phyloP scores from a whole-genome alignment of 805 yeast species.

The Saccharomycopsis amapae region DNA sequence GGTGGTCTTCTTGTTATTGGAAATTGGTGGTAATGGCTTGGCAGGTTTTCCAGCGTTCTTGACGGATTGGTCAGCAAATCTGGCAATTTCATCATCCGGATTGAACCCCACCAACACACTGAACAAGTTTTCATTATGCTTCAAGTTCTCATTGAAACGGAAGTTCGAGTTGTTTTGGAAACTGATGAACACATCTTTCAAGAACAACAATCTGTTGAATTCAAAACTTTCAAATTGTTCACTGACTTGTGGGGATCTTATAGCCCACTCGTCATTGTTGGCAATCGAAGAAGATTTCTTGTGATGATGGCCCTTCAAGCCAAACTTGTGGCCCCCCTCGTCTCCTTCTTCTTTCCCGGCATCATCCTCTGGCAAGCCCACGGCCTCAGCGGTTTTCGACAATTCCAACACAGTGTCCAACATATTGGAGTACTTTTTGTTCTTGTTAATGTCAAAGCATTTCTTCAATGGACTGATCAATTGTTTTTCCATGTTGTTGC shows the following conservation, averaged over 20 bases:
- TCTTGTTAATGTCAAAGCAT: slow-evolving; percentile 20
- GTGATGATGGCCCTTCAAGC: slow-evolving; percentile 3
- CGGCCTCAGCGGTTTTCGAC: slow-evolving; percentile 9
- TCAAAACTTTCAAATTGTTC: slow-evolving; percentile 21
- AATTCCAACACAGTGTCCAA: slow-evolving; percentile 15
- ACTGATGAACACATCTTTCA: slow-evolving; percentile 19
- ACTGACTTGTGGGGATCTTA: slow-evolving; percentile 14
- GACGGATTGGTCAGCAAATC: slow-evolving; percentile 12
- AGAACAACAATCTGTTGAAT: slow-evolving; percentile 20
- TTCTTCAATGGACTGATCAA: slow-evolving; percentile 21
- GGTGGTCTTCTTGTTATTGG: neutral
- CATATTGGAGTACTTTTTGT: slow-evolving; percentile 20
- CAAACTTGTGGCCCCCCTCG: slow-evolving; percentile 7
- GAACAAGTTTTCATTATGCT: slow-evolving; percentile 21
- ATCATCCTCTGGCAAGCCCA: slow-evolving; percentile 2
- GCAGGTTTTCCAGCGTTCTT: neutral
- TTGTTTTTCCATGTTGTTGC: slow-evolving; percentile 20
- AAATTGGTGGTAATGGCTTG: neutral
- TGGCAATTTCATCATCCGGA: slow-evolving; percentile 20
- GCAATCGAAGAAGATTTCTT: neutral
- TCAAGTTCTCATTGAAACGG: slow-evolving; percentile 19
- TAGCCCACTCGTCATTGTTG: slow-evolving; percentile 15
- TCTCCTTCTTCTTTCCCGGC: neutral
- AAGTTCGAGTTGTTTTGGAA: slow-evolving; percentile 20
- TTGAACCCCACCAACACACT: slow-evolving; percentile 17